These are phyloP conservation scores for Pezicula radicicola DNA, from an alignment of 2,329 filamentous ascomycete species.

Conservation along the genomic window DNA sequence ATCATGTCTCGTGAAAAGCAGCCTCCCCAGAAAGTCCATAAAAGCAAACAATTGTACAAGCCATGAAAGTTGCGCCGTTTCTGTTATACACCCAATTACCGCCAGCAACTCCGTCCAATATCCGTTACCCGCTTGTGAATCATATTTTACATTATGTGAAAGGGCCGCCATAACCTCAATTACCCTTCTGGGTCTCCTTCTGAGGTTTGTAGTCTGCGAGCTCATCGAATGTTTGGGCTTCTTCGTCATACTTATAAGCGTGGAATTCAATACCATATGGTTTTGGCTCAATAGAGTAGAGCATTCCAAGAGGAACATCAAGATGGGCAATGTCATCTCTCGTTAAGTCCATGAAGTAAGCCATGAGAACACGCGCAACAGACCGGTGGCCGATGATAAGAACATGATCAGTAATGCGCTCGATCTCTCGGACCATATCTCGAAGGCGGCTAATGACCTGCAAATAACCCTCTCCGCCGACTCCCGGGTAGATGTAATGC, in stretches of 20 bases:
- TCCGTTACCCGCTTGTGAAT: too few species aligned
- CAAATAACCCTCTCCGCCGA: constrained; percentile 93
- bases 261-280: constrained; percentile 98
- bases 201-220: constrained; percentile 79
- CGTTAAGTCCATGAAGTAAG: constrained; percentile 93
- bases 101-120: too few species aligned
- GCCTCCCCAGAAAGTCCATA: too few species aligned
- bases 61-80: too few species aligned
- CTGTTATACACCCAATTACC: too few species aligned
- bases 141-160: too few species aligned
- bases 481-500: constrained; percentile 92
- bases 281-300: constrained; percentile 95
- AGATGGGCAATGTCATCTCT: constrained; percentile 90
- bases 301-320: constrained; percentile 88
- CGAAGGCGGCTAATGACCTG: constrained; percentile 95
- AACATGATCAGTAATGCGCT: constrained; percentile 94
- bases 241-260: constrained; percentile 85
- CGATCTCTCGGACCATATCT: constrained; percentile 93
- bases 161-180: constrained; percentile 6
- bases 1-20: too few species aligned
- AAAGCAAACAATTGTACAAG: too few species aligned
- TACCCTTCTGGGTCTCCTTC: constrained; percentile 37
- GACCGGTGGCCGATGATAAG: constrained; percentile 91
- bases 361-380: constrained; percentile 86
- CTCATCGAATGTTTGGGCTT: constrained; percentile 77